A percentile compares a stretch with the other conserved stretches of the same genome.
These are phyloP conservation scores for Fusarium siculi DNA, from an alignment of 2,329 filamentous ascomycete genomes.

Conservation along the genomic window DNA sequence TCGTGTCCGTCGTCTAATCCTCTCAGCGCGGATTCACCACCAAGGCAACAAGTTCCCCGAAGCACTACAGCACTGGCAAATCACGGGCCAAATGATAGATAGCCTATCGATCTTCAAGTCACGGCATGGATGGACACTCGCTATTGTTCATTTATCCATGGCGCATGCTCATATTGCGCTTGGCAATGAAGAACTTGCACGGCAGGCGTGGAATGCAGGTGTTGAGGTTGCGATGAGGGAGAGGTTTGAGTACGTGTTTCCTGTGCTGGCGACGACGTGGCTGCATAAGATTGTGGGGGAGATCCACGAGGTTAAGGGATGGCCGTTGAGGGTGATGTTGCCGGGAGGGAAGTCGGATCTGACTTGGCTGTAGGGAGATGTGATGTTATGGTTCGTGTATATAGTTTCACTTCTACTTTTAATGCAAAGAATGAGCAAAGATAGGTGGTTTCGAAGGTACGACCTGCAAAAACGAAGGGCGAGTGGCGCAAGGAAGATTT, in stretches of 20 bases:
- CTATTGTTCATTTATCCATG: conserved; percentile 44
- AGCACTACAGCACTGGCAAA: conserved; percentile 39
- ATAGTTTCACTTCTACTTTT: fast-evolving
- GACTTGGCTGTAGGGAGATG: conserved; percentile 15
- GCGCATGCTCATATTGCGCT: conserved; percentile 43
- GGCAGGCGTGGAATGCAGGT: conserved; percentile 40
- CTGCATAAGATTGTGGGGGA: conserved; percentile 40
- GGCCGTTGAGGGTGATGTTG: conserved; percentile 49
- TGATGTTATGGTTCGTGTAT: fast-evolving
- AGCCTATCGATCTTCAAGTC: conserved; percentile 37
- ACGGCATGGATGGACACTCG: conserved; percentile 39
- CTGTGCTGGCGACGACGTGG: conserved; percentile 46
- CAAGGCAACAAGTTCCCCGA: conserved; percentile 10
- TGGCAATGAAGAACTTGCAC: conserved; percentile 25
- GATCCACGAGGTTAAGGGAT: conserved; percentile 41
- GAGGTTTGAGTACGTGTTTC: conserved; percentile 48
- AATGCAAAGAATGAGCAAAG: not conserved
- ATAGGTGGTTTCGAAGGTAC: not conserved
- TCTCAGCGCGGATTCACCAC: conserved; percentile 41
- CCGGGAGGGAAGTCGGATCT: conserved; percentile 44
- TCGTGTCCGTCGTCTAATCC: conserved; percentile 45
- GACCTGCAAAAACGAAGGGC: not conserved
- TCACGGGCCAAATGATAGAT: conserved; percentile 31
- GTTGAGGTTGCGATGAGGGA: conserved; percentile 40
- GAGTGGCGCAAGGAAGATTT: no score